These are phyloP conservation scores for Aspergillus ochraceus DNA, from an alignment of 2,329 filamentous ascomycete genomes.

Conservation along the genomic window DNA sequence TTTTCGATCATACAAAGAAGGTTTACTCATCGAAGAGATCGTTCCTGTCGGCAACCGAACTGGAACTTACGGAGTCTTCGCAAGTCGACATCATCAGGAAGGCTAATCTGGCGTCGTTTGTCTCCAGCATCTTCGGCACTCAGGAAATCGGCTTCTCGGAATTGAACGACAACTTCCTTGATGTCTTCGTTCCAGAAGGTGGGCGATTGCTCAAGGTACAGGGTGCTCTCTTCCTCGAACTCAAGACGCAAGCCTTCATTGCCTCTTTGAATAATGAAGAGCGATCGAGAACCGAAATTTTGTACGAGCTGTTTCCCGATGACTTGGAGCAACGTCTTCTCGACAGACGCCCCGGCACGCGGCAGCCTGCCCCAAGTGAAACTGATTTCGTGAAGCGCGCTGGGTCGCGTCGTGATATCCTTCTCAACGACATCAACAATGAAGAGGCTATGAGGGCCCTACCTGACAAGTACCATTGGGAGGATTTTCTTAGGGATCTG, in stretches of 20 bases:
- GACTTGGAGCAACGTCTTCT: constrained; percentile 57
- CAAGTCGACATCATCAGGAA: constrained; percentile 63
- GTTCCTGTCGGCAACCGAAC: constrained; percentile 56
- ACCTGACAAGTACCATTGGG: constrained; percentile 63
- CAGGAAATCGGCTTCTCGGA: constrained; percentile 65
- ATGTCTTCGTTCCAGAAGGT: constrained; percentile 63
- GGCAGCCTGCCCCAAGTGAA: constrained; percentile 58
- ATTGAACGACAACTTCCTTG: constrained; percentile 62
- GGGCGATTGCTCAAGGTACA: constrained; percentile 60
- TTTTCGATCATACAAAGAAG: constrained; percentile 65
- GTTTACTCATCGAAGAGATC: constrained; percentile 58
- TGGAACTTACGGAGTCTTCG: constrained; percentile 51
- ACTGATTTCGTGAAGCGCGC: constrained; percentile 59
- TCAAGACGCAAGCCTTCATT: constrained; percentile 69
- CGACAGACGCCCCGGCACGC: constrained; percentile 55
- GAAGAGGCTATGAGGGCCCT: constrained; percentile 51
- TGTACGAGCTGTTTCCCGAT: constrained; percentile 61
- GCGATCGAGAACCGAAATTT: constrained; percentile 54
- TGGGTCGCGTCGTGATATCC: constrained; percentile 55
- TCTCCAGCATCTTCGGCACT: constrained; percentile 63
- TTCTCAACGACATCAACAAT: constrained; percentile 56
- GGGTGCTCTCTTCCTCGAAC: constrained; percentile 60
- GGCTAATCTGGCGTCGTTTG: constrained; percentile 65
- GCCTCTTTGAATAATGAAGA: constrained; percentile 60
- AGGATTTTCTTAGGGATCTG: constrained; percentile 61